These are phyloP conservation scores for Aspergillus sp. DNA, from an alignment of 2,329 filamentous ascomycete species.

Conservation along the genomic window DNA sequence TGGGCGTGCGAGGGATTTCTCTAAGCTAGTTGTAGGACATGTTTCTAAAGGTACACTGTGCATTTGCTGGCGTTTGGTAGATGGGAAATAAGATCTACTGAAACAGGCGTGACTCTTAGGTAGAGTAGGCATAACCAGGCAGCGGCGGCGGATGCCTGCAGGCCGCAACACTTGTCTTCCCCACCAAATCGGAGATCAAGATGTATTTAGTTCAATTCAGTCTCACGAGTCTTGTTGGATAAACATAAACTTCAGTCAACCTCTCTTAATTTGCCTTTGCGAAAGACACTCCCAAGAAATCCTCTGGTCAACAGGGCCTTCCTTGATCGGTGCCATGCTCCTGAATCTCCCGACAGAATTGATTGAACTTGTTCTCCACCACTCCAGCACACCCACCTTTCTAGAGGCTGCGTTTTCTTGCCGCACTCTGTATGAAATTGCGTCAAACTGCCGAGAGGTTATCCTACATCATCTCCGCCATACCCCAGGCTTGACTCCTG, in stretches of 20 bases:
- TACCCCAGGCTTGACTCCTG: constrained; percentile 32
- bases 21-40: background rate
- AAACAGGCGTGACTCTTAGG: no score
- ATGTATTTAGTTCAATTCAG: background rate
- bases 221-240: no score
- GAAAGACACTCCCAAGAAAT: background rate
- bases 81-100: background rate
- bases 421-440: constrained; percentile 35
- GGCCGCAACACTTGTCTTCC: background rate
- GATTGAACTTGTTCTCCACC: constrained; percentile 37
- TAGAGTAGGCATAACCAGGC: no score
- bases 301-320: background rate
- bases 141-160: background rate
- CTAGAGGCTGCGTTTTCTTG: constrained; percentile 39
- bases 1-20: no score
- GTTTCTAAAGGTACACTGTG: background rate
- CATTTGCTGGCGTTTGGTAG: background rate
- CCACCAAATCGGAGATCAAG: background rate
- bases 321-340: constrained; percentile 25
- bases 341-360: constrained; percentile 41
- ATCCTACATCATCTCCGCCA: constrained; percentile 37
- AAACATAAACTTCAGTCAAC: no score
- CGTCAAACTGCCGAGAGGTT: constrained; percentile 34
- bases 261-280: background rate
- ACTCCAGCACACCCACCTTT: constrained; percentile 35